Conservation (phyloP, 2,329 filamentous ascomycete genomes). For the Alternaria hordeiaustralica region DNA sequence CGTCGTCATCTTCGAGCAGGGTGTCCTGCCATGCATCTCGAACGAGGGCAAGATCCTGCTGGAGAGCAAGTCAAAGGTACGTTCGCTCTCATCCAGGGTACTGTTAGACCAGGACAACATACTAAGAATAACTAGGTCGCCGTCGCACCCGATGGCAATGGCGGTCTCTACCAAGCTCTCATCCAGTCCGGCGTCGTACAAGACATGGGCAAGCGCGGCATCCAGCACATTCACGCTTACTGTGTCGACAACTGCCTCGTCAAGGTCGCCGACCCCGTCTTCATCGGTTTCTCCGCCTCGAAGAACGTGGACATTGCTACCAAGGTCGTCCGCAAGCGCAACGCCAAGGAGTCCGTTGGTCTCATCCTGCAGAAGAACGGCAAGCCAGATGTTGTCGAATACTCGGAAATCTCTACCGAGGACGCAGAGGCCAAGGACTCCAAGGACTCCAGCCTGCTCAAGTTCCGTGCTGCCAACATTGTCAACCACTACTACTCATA, state of each 20-base stretch:
- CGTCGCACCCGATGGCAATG: constrained; percentile 96
- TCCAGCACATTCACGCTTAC: constrained; percentile 96
- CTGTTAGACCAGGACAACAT: not conserved
- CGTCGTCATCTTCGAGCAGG: constrained; percentile 94
- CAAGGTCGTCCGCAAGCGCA: constrained; percentile 98
- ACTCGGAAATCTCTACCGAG: constrained; percentile 90
- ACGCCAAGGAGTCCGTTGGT: constrained; percentile 93
- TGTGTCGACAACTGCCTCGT: constrained; percentile 99
- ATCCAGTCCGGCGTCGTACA: constrained; percentile 78
- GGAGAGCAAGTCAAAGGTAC: constrained; percentile 81
- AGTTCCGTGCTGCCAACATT: constrained; percentile 98
- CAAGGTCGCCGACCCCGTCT: constrained; percentile 94
- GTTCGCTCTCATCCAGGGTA: constrained; percentile 7
- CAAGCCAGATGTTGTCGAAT: constrained; percentile 96
- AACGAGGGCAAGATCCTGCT: constrained; percentile 97
- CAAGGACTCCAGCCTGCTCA: constrained; percentile 80
- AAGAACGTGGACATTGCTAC: constrained; percentile 94
- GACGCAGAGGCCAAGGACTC: constrained; percentile 89
- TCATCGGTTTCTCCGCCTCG: constrained; percentile 89
- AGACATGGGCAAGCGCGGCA: constrained; percentile 87
- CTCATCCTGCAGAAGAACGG: constrained; percentile 95
- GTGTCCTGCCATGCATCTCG: constrained; percentile 93
- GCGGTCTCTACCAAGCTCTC: constrained; percentile 93
- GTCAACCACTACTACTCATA: constrained; percentile 99
- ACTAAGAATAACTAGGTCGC: constrained; percentile 65